These are phyloP conservation scores for Trichoderma parareesei DNA, from an alignment of 495 filamentous ascomycete genomes.

Conservation along the genomic window DNA sequence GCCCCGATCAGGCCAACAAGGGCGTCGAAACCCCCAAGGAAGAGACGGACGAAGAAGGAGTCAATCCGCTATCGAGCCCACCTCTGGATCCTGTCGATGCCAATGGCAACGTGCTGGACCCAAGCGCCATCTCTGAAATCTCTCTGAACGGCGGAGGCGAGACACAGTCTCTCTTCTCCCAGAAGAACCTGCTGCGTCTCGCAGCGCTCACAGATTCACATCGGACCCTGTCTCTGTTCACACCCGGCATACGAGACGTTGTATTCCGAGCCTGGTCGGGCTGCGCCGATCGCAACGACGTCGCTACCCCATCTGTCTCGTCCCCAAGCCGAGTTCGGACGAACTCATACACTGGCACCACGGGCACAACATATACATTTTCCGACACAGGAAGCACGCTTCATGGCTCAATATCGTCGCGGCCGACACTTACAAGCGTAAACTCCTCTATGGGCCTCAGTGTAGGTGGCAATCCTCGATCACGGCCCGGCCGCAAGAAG, in stretches of 20 bases:
- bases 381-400: conserved; percentile 45
- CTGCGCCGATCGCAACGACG: conserved; percentile 61
- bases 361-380: conserved; percentile 55
- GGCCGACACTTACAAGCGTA: conserved; percentile 38
- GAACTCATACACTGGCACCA: conserved; percentile 50
- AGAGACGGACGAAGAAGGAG: conserved; percentile 38
- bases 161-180: conserved; percentile 76
- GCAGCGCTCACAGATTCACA: conserved; percentile 73
- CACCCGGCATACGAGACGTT: conserved; percentile 70
- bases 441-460: conserved; percentile 53
- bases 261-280: conserved; percentile 90
- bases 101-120: conserved; percentile 65
- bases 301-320: conserved; percentile 44
- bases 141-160: conserved; percentile 69
- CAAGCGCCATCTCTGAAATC: conserved; percentile 62
- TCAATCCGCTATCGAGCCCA: conserved; percentile 74
- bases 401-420: conserved; percentile 37
- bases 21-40: conserved; percentile 25
- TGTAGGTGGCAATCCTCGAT: conserved; percentile 55
- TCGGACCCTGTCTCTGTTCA: conserved; percentile 78
- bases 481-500: conserved; percentile 66
- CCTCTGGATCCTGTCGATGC: conserved; percentile 71
- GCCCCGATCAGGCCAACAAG: conserved; percentile 70
- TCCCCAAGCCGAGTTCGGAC: conserved; percentile 48
- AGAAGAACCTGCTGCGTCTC: conserved; percentile 76